These are phyloP conservation scores for Scheffersomyces ergatensis DNA, from an alignment of 805 yeast genomes.

Conservation along the genomic window DNA sequence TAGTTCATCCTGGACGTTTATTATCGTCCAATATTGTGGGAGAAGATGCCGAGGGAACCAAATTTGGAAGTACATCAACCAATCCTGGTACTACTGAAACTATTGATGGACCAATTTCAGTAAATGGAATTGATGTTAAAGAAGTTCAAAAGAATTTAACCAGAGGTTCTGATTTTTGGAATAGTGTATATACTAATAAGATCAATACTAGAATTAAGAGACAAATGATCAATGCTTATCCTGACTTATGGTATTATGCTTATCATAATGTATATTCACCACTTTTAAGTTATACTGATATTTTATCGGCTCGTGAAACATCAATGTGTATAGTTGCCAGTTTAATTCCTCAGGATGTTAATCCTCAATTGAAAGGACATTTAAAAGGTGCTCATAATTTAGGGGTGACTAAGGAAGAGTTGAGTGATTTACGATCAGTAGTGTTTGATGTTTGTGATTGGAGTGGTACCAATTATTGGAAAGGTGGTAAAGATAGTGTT, in stretches of 20 bases:
- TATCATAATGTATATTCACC: slow-evolving; percentile 76
- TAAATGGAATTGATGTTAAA: slow-evolving; percentile 25
- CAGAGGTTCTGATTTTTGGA: slow-evolving; percentile 70
- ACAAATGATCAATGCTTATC: slow-evolving; percentile 74
- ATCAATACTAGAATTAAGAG: slow-evolving; percentile 63
- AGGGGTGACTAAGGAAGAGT: slow-evolving; percentile 66
- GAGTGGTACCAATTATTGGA: slow-evolving; percentile 58
- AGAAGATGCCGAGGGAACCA: slow-evolving; percentile 38
- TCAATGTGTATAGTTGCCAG: slow-evolving; percentile 75
- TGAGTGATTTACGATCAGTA: slow-evolving; percentile 57
- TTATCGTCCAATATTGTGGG: slow-evolving; percentile 35
- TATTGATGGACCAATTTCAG: slow-evolving; percentile 40
- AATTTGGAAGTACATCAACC: slow-evolving; percentile 21
- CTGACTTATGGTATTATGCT: slow-evolving; percentile 78
- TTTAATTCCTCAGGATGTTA: slow-evolving; percentile 88
- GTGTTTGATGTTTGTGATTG: slow-evolving; percentile 66
- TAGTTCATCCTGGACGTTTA: slow-evolving; percentile 32
- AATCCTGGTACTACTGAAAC: slow-evolving; percentile 23
- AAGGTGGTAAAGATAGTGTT: slow-evolving; percentile 52
- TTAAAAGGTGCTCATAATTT: slow-evolving; percentile 79
- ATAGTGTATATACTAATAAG: slow-evolving; percentile 65
- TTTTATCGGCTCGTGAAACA: slow-evolving; percentile 67
- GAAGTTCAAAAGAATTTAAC: slow-evolving; percentile 24
- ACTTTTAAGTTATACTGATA: slow-evolving; percentile 62
- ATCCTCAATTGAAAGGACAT: slow-evolving; percentile 91